phyloP scores from a whole-genome alignment of 1,284 basidiomycete species.

The Malassezia obtusa region DNA sequence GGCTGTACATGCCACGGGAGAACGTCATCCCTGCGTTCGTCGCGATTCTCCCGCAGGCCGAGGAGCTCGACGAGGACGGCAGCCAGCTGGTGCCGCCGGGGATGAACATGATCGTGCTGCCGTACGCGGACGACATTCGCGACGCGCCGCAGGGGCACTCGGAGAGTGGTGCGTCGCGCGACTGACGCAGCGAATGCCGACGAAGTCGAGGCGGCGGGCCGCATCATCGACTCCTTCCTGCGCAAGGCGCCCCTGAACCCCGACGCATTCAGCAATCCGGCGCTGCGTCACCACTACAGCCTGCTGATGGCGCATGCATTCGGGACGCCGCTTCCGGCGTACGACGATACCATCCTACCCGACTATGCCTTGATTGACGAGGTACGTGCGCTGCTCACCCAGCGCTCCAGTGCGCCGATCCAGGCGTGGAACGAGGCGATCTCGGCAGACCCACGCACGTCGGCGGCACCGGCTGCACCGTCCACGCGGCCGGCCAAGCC shows the following conservation, averaged over 20 bases:
- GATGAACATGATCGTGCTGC: slow-evolving; percentile 80
- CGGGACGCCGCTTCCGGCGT: slow-evolving; percentile 57
- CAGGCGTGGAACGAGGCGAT: slow-evolving; percentile 64
- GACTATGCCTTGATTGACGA: slow-evolving; percentile 69
- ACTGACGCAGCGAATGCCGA: slow-evolving; percentile 57
- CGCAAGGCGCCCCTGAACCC: slow-evolving; percentile 73
- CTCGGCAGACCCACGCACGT: slow-evolving; percentile 53
- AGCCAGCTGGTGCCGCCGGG: slow-evolving; percentile 72
- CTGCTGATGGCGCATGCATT: slow-evolving; percentile 85
- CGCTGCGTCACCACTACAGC: slow-evolving; percentile 72
- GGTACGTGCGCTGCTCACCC: slow-evolving; percentile 50
- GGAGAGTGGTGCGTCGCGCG: neutral
- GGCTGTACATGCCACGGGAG: slow-evolving; percentile 61
- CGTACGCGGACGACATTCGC: slow-evolving; percentile 88
- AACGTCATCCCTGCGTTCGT: slow-evolving; percentile 72
- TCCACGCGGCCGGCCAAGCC: neutral
- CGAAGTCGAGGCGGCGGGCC: slow-evolving; percentile 60
- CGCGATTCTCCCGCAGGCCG: slow-evolving; percentile 67
- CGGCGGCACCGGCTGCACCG: neutral
- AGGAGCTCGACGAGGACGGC: slow-evolving; percentile 63
- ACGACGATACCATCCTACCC: slow-evolving; percentile 71
- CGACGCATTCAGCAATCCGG: slow-evolving; percentile 82
- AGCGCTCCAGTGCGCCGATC: slow-evolving; percentile 68
- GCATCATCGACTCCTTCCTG: slow-evolving; percentile 68
- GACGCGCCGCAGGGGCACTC: slow-evolving; percentile 31